Base-by-base conservation (phyloP, 352 stramenopile species). In the Phytophthora aleatoria region DNA sequence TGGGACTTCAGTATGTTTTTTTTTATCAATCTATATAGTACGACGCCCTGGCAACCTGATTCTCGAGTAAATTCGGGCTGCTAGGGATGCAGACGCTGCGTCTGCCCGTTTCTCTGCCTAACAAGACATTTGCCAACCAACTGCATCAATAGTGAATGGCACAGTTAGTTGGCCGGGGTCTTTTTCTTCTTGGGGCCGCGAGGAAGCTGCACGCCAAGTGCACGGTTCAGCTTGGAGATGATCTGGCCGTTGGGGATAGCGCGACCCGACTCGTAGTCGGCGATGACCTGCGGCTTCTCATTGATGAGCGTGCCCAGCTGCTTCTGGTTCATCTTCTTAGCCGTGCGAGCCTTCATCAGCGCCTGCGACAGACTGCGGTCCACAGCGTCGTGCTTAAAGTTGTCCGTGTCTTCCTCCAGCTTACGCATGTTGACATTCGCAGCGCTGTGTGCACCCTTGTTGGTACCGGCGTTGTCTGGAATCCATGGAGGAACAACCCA, bases 311-410 rank as follows among this genome's bases (percentile, higher is more conserved):
- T 99, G 8, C 94, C 97, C 43, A 99, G 81, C 60, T 98, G 88
- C 73, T 99, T 99, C 85, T 99, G 97, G 24, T 96, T 98, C 91
- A 99, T 97, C 81, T 99, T 99, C 79, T 99, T 99, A 13, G 92
- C 96, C 58, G 87, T 95, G 13, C 97, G 93, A 20, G 96, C 97
- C 76, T 99, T 96, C 79, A 96, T 91, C 26, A 99, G 92, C 13
- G 95, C 92, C 76, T 99, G 84, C 43, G 88, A 92, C 20, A 97
- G 71, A 33, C 76, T 93, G 58, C 85, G 85, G 71, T 97, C 89
- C 47, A 96, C 90, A 2, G 77, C 81, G 24, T 92, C 83, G 54
- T 90, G 87, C 73, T 96, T 96, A 63, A 97, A 97, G 57, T 82
- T 89, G 57, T 98, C 92, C 56, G 81, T 84, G 54, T 96, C 87